A percentile compares a stretch with the other conserved stretches of the same genome.
Conservation (phyloP, 2,329 filamentous ascomycete species). For the Talaromyces islandicus region DNA sequence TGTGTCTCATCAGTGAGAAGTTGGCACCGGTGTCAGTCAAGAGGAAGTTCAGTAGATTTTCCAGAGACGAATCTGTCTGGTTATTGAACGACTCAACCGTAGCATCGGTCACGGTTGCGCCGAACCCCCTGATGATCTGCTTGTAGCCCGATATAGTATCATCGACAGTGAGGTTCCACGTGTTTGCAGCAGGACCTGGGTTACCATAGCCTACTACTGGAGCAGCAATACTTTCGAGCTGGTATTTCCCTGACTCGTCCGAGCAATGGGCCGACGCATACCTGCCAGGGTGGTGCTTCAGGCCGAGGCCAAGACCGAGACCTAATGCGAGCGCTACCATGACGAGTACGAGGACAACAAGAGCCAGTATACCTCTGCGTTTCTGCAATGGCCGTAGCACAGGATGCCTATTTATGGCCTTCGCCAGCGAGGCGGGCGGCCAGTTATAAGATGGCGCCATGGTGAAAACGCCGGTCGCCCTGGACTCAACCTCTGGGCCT, state of each 20-base stretch:
- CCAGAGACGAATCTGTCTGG: slow-evolving; percentile 21
- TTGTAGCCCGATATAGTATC: slow-evolving; percentile 21
- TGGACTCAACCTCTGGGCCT: background rate
- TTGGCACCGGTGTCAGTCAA: slow-evolving; percentile 29
- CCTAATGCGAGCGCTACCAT: slow-evolving; percentile 3
- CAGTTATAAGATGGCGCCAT: background rate
- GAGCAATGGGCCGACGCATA: slow-evolving; percentile 21
- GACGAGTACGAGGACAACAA: background rate
- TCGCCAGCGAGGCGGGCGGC: background rate
- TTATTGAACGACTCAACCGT: slow-evolving; percentile 30
- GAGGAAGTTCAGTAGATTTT: slow-evolving; percentile 27
- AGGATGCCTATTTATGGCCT: background rate
- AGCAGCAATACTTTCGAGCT: slow-evolving; percentile 16
- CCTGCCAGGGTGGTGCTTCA: background rate
- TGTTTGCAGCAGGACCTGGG: slow-evolving; percentile 15
- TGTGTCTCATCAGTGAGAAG: slow-evolving; percentile 36
- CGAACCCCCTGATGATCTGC: slow-evolving; percentile 29
- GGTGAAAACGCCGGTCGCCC: background rate
- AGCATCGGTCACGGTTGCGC: slow-evolving; percentile 34
- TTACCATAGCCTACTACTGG: slow-evolving; percentile 16
- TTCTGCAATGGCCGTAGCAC: background rate
- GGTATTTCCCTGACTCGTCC: slow-evolving; percentile 20
- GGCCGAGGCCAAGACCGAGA: slow-evolving; percentile 1
- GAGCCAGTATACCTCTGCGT: background rate
- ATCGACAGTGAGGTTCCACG: slow-evolving; percentile 21